Base-by-base conservation (phyloP, 2,329 filamentous ascomycete genomes). In the Botryotinia convoluta region DNA sequence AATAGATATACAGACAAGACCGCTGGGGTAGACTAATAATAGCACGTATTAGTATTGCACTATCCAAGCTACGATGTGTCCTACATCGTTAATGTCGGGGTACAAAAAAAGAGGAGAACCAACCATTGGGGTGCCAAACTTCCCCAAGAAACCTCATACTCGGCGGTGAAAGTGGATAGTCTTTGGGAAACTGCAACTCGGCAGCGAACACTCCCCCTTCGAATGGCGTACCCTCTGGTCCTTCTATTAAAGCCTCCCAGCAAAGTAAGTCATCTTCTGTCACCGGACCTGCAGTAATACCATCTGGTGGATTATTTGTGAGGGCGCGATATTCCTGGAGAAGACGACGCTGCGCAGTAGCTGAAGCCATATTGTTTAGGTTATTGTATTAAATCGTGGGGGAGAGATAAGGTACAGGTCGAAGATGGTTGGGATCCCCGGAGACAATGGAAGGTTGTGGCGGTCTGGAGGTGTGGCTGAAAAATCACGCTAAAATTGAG, bases 1-100 rank as follows among this genome's bases (percentile, higher is more conserved):
- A 84, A 98, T 98, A n/a, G 93, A 97, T 80, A 98, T 98, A 85
- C 95, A 98, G 79, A 98, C 96, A 29, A 95, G 89, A 76, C 95
- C 95, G 81, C 92, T 95, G 26, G 92, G 89, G 82, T 98, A 98
- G 70, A 98, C 95, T 97, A 12, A 57, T 1, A 29, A 42, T 64
- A 69, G 51, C 54, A 22, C 18, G n/a, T 16, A 22, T 68, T 26
- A 68, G 48, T 7, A 57, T 16, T 32, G 22, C 29, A 26, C 48
- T 45, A 18, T 10, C 16, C 26, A 42, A 39, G 35, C 20, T 29
- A 44, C 44, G n/a, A 54, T 70, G 37, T 57, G 12, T 22, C 12
- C 6, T 18, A 26, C 57, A 62, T 37, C 10, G 12, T 20, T n/a
- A 4, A 32, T 8, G 26, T 57, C 6, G n/a, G 51, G 35, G 39